Percentiles rank a stretch among this genome's conserved stretches.
Conservation (phyloP, 2,329 filamentous ascomycete species). For the Fusarium sp. region DNA sequence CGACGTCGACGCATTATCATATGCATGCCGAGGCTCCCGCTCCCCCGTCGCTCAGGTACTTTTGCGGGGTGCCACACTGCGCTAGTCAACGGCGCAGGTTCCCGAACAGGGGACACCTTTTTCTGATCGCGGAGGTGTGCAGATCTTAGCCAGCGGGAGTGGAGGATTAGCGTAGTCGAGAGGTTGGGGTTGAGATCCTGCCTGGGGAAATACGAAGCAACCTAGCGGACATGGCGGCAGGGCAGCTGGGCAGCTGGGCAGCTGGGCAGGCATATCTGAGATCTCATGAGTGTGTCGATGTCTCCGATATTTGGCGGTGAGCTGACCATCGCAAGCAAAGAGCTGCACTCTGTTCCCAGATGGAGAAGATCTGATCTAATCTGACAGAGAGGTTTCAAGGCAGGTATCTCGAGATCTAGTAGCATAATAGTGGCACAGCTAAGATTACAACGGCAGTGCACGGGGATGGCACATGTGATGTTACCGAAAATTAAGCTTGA, state of each 20-base stretch:
- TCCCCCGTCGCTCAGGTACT: constrained; percentile 21
- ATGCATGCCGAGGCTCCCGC: constrained; percentile 45
- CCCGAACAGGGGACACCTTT: constrained; percentile 30
- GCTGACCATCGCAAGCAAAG: constrained; percentile 19
- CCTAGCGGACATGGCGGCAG: no score
- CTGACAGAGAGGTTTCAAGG: not conserved
- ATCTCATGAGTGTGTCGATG: not conserved
- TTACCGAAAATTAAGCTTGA: constrained; percentile 31
- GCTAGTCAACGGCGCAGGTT: constrained; percentile 27
- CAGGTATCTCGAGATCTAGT: constrained; percentile 1
- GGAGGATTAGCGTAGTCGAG: constrained; percentile 11
- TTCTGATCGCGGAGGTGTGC: constrained; percentile 26
- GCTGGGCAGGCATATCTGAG: not conserved
- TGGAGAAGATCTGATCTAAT: not conserved
- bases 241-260: no score
- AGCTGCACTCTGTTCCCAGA: not conserved
- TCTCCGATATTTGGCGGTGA: not conserved
- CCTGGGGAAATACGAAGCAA: constrained; percentile 16
- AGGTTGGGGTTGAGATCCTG: constrained; percentile 14
- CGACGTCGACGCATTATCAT: constrained; percentile 43
- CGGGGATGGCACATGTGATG: constrained; percentile 2
- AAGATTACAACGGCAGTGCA: constrained; percentile 3
- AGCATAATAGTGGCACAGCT: not conserved
- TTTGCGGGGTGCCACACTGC: constrained; percentile 26
- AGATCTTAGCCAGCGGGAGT: constrained; percentile 26